Evolutionary conservation across 2,329 filamentous ascomycete genomes (phyloP).

Genomic region (Botryotinia calthae): DNA sequence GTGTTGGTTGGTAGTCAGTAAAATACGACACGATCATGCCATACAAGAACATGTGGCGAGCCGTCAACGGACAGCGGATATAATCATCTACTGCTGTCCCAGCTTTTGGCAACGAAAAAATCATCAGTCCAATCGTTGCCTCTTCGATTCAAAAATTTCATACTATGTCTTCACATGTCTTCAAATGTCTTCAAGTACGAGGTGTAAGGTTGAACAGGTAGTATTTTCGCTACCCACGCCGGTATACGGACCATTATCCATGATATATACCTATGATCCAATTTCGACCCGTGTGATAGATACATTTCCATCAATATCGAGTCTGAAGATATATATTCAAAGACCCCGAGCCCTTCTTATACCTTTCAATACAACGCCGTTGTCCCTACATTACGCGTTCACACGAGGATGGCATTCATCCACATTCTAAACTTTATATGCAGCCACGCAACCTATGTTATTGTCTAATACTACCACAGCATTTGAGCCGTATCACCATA

Average conservation of each 20-base stretch:
- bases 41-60: not conserved
- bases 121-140: not conserved
- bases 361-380: not conserved
- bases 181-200: not conserved
- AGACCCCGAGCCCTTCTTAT: not conserved
- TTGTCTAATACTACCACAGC: not conserved
- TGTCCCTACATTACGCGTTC: not conserved
- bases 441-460: not conserved
- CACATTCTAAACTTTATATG: not conserved
- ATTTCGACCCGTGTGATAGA: not conserved
- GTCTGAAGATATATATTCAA: not conserved
- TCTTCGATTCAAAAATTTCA: not conserved
- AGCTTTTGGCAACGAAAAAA: not conserved
- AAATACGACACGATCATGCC: conserved; percentile 1
- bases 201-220: too few species aligned
- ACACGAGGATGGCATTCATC: not conserved
- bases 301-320: not conserved
- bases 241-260: not conserved
- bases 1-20: not conserved
- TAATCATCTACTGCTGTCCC: not conserved
- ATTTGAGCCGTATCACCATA: not conserved
- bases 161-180: not conserved
- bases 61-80: not conserved
- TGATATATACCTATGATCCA: not conserved
- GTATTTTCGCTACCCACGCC: not conserved